phyloP scores from a whole-genome alignment of 106 monocot genomes.

The Dendrobium officinale region DNA sequence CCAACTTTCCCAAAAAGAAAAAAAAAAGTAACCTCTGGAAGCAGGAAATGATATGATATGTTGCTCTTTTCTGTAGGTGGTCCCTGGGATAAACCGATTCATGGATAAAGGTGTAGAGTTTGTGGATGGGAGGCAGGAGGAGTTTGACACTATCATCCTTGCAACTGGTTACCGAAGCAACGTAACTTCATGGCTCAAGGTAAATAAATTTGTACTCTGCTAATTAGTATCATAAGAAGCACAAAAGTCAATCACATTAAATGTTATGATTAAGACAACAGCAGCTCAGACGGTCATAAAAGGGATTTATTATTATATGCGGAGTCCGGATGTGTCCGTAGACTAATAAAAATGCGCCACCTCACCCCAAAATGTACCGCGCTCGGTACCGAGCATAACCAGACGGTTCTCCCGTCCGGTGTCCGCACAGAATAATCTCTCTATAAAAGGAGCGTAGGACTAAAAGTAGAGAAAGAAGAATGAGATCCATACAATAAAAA shows the following conservation, averaged over 20 bases:
- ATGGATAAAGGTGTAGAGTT: constrained; percentile 54
- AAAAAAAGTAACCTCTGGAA: background rate
- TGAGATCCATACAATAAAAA: background rate
- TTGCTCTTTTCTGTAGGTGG: constrained; percentile 39
- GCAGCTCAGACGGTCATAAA: background rate
- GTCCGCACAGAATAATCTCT: too few relatives aligned
- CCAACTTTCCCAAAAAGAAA: too few relatives aligned
- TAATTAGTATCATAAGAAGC: background rate
- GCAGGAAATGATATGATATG: background rate
- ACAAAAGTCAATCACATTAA: constrained; percentile 4
- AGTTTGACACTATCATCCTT: constrained; percentile 62
- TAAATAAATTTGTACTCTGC: constrained; percentile 7
- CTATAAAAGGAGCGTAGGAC: background rate
- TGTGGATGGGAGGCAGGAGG: constrained; percentile 43
- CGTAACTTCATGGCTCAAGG: constrained; percentile 87
- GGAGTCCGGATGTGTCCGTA: too few relatives aligned
- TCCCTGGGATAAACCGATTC: constrained; percentile 43
- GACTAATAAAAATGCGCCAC: too few relatives aligned
- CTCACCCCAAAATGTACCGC: too few relatives aligned
- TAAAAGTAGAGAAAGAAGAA: background rate
- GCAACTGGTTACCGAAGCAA: constrained; percentile 87
- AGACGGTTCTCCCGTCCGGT: too few relatives aligned
- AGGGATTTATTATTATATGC: background rate
- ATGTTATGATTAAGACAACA: background rate
- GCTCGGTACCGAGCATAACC: too few relatives aligned